phyloP scores from a whole-genome alignment of 352 stramenopile genomes.

The Globisporangium heterothallicum region DNA sequence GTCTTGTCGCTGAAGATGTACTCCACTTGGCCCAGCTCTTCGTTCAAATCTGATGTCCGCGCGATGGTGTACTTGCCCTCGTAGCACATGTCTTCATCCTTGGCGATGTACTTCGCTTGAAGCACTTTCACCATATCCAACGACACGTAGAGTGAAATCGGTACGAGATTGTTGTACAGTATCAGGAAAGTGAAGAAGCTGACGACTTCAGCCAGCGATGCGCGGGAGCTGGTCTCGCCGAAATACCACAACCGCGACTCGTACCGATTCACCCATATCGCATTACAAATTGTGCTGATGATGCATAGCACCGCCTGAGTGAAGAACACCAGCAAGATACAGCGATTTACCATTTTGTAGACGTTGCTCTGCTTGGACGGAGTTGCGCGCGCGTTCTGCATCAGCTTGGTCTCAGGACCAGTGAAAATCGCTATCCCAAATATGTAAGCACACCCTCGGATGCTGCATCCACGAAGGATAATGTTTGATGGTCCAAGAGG shows the following conservation, averaged over 20 bases:
- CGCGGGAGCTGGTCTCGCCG: conserved; percentile 11
- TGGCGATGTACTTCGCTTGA: conserved; percentile 65
- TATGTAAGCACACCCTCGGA: conserved; percentile 52
- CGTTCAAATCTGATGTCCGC: conserved; percentile 87
- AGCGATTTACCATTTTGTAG: conserved; percentile 63
- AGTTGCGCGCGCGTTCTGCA: conserved; percentile 63
- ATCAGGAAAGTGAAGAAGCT: conserved; percentile 94
- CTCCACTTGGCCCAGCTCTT: conserved; percentile 93
- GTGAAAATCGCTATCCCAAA: conserved; percentile 87
- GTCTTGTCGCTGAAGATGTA: conserved; percentile 99
- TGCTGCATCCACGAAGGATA: conserved; percentile 76
- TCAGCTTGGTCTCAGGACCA: conserved; percentile 84
- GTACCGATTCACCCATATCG: conserved; percentile 40
- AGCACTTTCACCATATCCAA: conserved; percentile 92
- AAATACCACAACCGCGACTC: conserved; percentile 46
- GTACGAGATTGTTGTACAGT: conserved; percentile 96
- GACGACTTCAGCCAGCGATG: conserved; percentile 40
- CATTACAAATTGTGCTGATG: conserved; percentile 59
- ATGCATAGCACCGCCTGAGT: conserved; percentile 55
- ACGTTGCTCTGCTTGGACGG: conserved; percentile 74
- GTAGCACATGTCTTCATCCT: conserved; percentile 78
- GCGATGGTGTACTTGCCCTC: conserved; percentile 78
- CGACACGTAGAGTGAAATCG: conserved; percentile 96
- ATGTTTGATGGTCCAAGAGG: conserved; percentile 68
- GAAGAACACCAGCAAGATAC: conserved; percentile 64